These are phyloP conservation scores for Fusarium chuoi DNA, from an alignment of 2,329 filamentous ascomycete genomes.

Conservation along the genomic window DNA sequence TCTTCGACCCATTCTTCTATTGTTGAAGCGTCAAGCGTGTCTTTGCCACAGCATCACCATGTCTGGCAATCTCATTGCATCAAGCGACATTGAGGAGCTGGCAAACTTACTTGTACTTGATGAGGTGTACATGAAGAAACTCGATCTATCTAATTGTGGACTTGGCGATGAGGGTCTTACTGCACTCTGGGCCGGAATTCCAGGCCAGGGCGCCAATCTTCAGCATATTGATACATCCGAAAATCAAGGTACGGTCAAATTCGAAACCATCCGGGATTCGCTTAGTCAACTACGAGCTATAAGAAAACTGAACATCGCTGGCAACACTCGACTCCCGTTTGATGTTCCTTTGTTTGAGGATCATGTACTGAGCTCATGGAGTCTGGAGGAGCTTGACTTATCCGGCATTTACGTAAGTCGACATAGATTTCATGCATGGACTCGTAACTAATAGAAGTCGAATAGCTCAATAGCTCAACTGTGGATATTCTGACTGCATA, in stretches of 20 bases:
- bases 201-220: conserved; percentile 57
- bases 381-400: conserved; percentile 64
- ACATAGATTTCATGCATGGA: not conserved
- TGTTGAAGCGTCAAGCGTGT: conserved; percentile 58
- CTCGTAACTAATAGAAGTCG: conserved; percentile 11
- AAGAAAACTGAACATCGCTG: conserved; percentile 60
- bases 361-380: conserved; percentile 55
- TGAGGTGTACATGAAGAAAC: conserved; percentile 55
- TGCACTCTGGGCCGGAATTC: conserved; percentile 59
- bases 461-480: conserved; percentile 60
- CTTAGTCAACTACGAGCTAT: conserved; percentile 57
- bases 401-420: conserved; percentile 62
- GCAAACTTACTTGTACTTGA: conserved; percentile 50
- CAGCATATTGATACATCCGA: conserved; percentile 63
- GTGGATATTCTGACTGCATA: conserved; percentile 59
- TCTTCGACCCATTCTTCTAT: conserved; percentile 60
- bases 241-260: conserved; percentile 62
- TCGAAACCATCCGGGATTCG: conserved; percentile 57
- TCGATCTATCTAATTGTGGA: conserved; percentile 63
- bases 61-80: conserved; percentile 60
- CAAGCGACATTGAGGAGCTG: conserved; percentile 58
- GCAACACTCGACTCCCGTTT: conserved; percentile 59
- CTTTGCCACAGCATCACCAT: conserved; percentile 63
- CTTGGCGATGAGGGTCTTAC: conserved; percentile 61
- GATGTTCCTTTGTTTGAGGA: conserved; percentile 60